phyloP scores from a whole-genome alignment of 2,329 filamentous ascomycete species.

The Fusarium bactridioides region DNA sequence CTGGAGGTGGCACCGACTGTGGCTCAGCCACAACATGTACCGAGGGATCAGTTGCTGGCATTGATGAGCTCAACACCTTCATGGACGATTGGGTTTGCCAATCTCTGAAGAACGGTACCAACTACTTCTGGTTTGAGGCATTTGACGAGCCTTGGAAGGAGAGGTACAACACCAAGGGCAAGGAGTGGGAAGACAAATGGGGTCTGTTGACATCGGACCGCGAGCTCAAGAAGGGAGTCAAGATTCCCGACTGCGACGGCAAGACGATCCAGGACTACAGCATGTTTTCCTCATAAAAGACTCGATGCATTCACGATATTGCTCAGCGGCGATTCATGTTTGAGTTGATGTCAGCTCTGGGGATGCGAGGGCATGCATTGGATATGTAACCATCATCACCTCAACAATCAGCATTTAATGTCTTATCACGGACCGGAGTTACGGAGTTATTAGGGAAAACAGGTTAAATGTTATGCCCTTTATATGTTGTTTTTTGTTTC shows the following conservation, averaged over 20 bases:
- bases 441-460: slow-evolving; percentile 10
- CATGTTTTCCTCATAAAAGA: slow-evolving; percentile 18
- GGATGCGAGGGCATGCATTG: slow-evolving; percentile 10
- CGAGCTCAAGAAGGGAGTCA: slow-evolving; percentile 82
- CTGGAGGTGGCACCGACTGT: slow-evolving; percentile 80
- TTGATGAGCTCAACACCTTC: slow-evolving; percentile 84
- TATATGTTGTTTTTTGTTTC: slow-evolving; percentile 2
- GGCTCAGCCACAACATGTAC: slow-evolving; percentile 65
- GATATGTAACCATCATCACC: slow-evolving; percentile 24
- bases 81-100: slow-evolving; percentile 87
- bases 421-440: slow-evolving; percentile 22
- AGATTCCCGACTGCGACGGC: slow-evolving; percentile 86
- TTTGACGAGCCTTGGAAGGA: slow-evolving; percentile 98
- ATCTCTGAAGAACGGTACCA: slow-evolving; percentile 79
- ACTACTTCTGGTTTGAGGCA: slow-evolving; percentile 97
- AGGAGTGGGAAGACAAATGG: slow-evolving; percentile 96
- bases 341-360: slow-evolving; percentile 1
- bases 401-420: slow-evolving; percentile 18
- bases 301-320: neutral
- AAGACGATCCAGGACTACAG: slow-evolving; percentile 61
- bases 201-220: slow-evolving; percentile 87
- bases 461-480: slow-evolving; percentile 29
- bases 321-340: neutral
- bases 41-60: slow-evolving; percentile 76
- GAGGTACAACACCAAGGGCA: slow-evolving; percentile 68